Conservation (phyloP, 2,329 filamentous ascomycete species). For the Rosellinia necatrix region DNA sequence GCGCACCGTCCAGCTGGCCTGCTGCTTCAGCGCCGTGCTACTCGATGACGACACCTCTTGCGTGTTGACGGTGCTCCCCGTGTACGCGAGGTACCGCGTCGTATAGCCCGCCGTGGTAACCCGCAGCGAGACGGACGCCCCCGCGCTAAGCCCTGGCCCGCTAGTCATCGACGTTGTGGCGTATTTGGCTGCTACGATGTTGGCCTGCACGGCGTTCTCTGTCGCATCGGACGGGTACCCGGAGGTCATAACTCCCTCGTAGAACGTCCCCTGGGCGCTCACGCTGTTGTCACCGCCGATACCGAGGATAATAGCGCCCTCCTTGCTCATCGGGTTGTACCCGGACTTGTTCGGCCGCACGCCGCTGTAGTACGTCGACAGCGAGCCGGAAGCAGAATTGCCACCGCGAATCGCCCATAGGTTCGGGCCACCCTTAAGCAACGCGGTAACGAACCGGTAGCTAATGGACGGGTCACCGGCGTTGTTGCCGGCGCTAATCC, state of each 20-base stretch:
- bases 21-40: conserved; percentile 52
- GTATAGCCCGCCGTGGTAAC: conserved; percentile 60
- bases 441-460: conserved; percentile 60
- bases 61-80: conserved; percentile 54
- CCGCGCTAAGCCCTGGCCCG: conserved; percentile 52
- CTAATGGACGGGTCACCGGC: conserved; percentile 56
- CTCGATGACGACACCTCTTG: conserved; percentile 59
- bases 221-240: conserved; percentile 64
- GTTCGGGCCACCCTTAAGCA: conserved; percentile 60
- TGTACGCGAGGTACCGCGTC: conserved; percentile 60
- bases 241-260: conserved; percentile 67
- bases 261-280: conserved; percentile 64
- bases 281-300: conserved; percentile 70
- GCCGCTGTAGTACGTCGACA: conserved; percentile 62
- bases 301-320: too few relatives aligned
- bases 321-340: too few relatives aligned
- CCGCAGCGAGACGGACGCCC: conserved; percentile 57
- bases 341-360: conserved; percentile 57
- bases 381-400: conserved; percentile 56
- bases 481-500: conserved; percentile 49
- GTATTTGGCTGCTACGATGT: conserved; percentile 65
- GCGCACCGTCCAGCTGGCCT: conserved; percentile 59
- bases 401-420: conserved; percentile 64
- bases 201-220: conserved; percentile 62
- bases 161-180: conserved; percentile 51